Evolutionary conservation across 208 protist genomes (phyloP).

Genomic region (Vickermania spadyakhi): DNA sequence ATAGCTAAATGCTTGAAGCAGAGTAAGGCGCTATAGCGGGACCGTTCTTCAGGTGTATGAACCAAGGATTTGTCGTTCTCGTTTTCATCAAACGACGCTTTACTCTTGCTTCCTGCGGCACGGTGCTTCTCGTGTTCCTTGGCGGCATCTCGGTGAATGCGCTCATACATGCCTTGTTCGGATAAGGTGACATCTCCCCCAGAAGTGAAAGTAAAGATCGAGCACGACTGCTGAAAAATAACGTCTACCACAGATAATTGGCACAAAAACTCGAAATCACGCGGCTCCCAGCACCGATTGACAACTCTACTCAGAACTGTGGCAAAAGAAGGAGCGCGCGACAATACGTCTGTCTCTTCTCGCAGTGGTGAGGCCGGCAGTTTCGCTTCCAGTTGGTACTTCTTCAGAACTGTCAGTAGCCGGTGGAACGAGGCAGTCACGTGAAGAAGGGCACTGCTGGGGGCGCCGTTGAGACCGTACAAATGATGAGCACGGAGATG

Average conservation of each 20-base stretch:
- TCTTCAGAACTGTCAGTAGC: conserved; percentile 7
- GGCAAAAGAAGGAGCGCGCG: conserved; percentile 1
- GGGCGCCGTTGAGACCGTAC: conserved; percentile 16
- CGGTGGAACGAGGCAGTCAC: conserved; percentile 22
- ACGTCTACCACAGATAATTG: conserved; percentile 25
- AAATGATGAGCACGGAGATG: not conserved
- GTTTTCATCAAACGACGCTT: conserved; percentile 4
- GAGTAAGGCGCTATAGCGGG: conserved; percentile 18
- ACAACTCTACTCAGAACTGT: conserved; percentile 49
- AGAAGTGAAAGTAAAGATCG: conserved; percentile 27
- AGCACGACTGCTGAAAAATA: conserved; percentile 39
- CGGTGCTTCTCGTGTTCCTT: not conserved
- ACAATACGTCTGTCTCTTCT: too few relatives aligned
- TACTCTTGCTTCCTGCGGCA: not conserved
- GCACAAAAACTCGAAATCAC: conserved; percentile 49
- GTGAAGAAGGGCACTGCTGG: conserved; percentile 7
- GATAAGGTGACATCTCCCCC: not conserved
- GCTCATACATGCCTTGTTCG: not conserved
- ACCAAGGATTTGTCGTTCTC: conserved; percentile 10
- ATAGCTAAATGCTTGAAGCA: conserved; percentile 31
- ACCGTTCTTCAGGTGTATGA: conserved; percentile 19
- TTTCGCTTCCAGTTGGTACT: conserved; percentile 3
- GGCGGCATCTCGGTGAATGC: not conserved
- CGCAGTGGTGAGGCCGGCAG: not conserved
- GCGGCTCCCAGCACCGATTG: conserved; percentile 41